Base-by-base conservation (phyloP, 2,329 filamentous ascomycete genomes). In the Xylariales sp. region DNA sequence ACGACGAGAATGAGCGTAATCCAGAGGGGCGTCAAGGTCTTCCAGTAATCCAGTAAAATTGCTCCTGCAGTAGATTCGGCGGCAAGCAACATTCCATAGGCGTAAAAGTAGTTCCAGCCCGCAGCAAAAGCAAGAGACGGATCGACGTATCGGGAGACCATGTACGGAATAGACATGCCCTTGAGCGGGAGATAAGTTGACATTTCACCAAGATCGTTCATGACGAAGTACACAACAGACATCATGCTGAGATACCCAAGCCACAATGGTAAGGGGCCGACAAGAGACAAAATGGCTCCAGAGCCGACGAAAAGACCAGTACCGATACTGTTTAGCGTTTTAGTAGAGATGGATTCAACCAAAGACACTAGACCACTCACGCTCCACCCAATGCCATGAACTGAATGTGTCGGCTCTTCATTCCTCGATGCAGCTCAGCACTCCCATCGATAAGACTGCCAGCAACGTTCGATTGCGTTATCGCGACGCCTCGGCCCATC, bases 261-360 rank as follows among this genome's bases (percentile, higher is more conserved):
- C 57, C 88, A 74, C 12, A 88, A 64, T 1, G 84, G 81, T 4
- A 81, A 83, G 3, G 80, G 80, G 2, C 80, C 80, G 20, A 73
- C 71, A 8, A 64, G 62, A 24, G 71, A 64, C 39, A 83, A 63
- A 39, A 80, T 77, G 44, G 62, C 62, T 18, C 79, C 79, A 27
- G 75, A 78, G 42, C 78, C 77, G 46, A 84, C 70, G 56, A 83
- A 83, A 15, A 83, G 69, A 51, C 79, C 79, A 3, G 79, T 83
- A 42, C 79, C 79, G 48, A 83, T 82, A 16, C 56, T 73, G 50
- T 43, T 10, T 25, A 31, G 32, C 35, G 44, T 50, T 40, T 14
- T 8, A 22, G 19, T 39, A 22, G 16, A 8, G 37, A 16, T 20
- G 27, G 18, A 16, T 28, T 31, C 8, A 16, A 5, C 21, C 28